Evolutionary conservation across 306 rosid species (phyloP).

Genomic region (Pyrus pyrifolia): DNA sequence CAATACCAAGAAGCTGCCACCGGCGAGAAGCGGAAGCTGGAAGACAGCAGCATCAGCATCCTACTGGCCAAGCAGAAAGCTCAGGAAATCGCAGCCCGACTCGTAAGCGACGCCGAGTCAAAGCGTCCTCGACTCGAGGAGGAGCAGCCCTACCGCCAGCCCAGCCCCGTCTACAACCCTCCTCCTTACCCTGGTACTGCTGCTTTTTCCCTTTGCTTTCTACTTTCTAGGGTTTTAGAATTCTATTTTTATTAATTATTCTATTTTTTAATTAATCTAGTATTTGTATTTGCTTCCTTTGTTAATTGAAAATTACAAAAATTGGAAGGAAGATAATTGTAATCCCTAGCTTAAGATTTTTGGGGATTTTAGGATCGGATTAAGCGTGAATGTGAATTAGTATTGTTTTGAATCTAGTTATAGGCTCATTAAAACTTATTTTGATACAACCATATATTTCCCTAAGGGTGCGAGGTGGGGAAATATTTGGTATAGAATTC

Average conservation of each 20-base stretch:
- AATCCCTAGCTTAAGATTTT: neutral
- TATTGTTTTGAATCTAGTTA: neutral
- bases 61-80: constrained; percentile 42
- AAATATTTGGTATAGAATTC: too few relatives aligned
- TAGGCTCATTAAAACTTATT: neutral
- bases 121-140: constrained; percentile 37
- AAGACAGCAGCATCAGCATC: constrained; percentile 24
- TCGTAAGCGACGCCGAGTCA: constrained; percentile 40
- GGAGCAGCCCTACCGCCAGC: constrained; percentile 7
- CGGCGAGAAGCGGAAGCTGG: constrained; percentile 43
- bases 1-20: neutral
- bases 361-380: neutral
- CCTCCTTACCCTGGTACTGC: constrained; percentile 27
- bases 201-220: neutral
- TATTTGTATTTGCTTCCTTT: neutral
- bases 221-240: constrained; percentile 29
- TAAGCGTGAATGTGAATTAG: neutral
- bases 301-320: neutral
- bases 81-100: constrained; percentile 44
- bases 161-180: constrained; percentile 13
- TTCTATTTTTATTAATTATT: neutral
- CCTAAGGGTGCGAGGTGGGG: too few relatives aligned
- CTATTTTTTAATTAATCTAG: neutral
- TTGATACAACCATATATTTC: too few relatives aligned
- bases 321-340: neutral